These are phyloP conservation scores for Epichloe coenophiala DNA, from an alignment of 2,329 filamentous ascomycete genomes.

Conservation along the genomic window DNA sequence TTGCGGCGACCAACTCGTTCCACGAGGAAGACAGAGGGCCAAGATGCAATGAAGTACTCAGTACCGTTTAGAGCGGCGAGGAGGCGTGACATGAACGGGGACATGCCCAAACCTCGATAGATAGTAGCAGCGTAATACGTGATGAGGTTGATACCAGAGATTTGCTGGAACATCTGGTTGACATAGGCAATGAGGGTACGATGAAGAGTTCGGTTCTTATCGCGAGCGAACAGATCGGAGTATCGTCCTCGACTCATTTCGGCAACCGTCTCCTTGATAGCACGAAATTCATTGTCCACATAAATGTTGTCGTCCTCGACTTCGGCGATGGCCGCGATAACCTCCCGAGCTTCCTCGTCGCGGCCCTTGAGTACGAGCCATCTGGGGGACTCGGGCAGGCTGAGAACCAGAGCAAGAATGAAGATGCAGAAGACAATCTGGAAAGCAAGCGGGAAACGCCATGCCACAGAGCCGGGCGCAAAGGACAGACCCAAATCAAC, in stretches of 20 bases:
- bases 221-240: constrained; percentile 42
- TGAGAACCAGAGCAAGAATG: constrained; percentile 38
- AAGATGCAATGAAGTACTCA: constrained; percentile 49
- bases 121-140: constrained; percentile 49
- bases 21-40: constrained; percentile 47
- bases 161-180: constrained; percentile 53
- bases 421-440: constrained; percentile 44
- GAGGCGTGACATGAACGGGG: constrained; percentile 42
- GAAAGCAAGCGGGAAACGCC: constrained; percentile 47
- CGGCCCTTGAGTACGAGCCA: constrained; percentile 32
- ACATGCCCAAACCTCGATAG: constrained; percentile 41
- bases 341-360: constrained; percentile 31
- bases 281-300: constrained; percentile 42
- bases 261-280: constrained; percentile 54
- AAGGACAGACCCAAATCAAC: constrained; percentile 45
- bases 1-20: constrained; percentile 54
- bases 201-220: constrained; percentile 42
- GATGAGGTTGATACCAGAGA: constrained; percentile 50
- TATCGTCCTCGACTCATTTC: constrained; percentile 51
- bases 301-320: constrained; percentile 41
- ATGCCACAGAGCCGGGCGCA: constrained; percentile 24
- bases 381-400: constrained; percentile 39
- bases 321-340: constrained; percentile 40
- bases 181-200: constrained; percentile 47
- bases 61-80: constrained; percentile 29